Base-by-base conservation (phyloP, 345 rosid genomes). In the Bruguiera gymnorhiza region DNA sequence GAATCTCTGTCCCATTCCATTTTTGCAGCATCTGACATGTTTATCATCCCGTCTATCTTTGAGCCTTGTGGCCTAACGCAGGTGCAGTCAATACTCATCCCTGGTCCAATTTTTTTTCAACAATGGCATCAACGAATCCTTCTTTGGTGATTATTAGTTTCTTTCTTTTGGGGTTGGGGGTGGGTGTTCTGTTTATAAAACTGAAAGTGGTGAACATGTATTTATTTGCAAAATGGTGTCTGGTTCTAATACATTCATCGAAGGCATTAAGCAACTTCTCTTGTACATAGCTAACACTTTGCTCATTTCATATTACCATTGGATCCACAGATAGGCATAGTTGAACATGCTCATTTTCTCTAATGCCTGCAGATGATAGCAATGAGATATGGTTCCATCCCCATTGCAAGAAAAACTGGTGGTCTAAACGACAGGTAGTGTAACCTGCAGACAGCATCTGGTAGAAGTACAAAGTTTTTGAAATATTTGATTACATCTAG, bases 1-100 rank as follows among this genome's bases (percentile, higher is more conserved):
- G 97, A 91, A 73, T 84, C 87, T 75, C 96, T 95, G 70, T 88
- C 97, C 67, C 99, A 86, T 79, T 69, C 82, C 65, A 89, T 95
- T 36, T 95, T 78, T 54, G 97, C 97, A 43, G 99, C 99, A 24
- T 84, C 92, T 8, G 99, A 95, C 85, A 69, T 95, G 85, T 82
- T 95, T 75, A 89, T 91, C 76, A 88, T 95, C 78, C 99, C 99
- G 71, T 95, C 99, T 4, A 85, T 91, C 71, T 91, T 95, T 71
- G 99, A 95, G 83, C 99, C 99, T 76, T 91, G 99, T 81, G 99
- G 99, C 62, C 97, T 95, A 57, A 95, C 99, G 68, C 99, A 95
- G 97, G 99, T 94, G 79, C 26, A 61, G 8, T 32, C 27, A 30
- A 48, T 51, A 66, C 27, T 73, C 4, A 31, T 70, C 31, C 50